Evolutionary conservation across 108 stramenopile genomes (phyloP), one percentile per base, ranked within the genome.

Genomic region (Conticribra guillardii): DNA sequence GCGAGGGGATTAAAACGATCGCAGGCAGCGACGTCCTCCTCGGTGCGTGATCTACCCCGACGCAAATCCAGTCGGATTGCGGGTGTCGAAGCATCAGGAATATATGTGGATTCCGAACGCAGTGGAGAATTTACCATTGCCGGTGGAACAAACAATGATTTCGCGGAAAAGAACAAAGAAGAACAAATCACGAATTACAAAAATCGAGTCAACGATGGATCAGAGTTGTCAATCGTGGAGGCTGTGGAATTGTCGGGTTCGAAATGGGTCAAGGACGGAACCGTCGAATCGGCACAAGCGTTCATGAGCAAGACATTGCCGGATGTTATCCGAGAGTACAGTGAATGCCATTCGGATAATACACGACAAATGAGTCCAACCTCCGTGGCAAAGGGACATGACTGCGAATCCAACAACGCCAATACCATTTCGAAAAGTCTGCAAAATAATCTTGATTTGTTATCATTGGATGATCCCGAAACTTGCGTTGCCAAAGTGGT

Each of bases 141-240:
- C 16, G 62, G 57, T n/a, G 67, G 44, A 76, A 16, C 29, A 64
- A 44, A 27, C 33, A 19, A 0, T 59, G 49, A n/a, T n/a, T n/a
- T 8, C 34, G 63, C 30, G n/a, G 59, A 64, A 4, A 37, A 0
- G 16, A 47, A 47, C 11, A 29, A 52, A 1, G 52, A 52, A 17
- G 69, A 70, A 28, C 37, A 51, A 30, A 21, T 37, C 9, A 50
- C 26, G 50, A 73, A 63, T 64, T 88, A 67, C 71, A 86, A 86
- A 41, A 69, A 58, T 44, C 73, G 91, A 2, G 69, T 92, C 58
- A 92, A 92, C 67, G 89, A 92, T 76, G 91, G 91, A 17, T 82
- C 85, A 0, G 82, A 82, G 30, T 48, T 92, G 44, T 55, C 79
- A 2, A 15, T 89, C 0, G 31, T 41, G 45, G 67, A 90, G 18